These are phyloP conservation scores for Paxillus rubicundulus DNA, from an alignment of 768 basidiomycete species.

Conservation along the genomic window DNA sequence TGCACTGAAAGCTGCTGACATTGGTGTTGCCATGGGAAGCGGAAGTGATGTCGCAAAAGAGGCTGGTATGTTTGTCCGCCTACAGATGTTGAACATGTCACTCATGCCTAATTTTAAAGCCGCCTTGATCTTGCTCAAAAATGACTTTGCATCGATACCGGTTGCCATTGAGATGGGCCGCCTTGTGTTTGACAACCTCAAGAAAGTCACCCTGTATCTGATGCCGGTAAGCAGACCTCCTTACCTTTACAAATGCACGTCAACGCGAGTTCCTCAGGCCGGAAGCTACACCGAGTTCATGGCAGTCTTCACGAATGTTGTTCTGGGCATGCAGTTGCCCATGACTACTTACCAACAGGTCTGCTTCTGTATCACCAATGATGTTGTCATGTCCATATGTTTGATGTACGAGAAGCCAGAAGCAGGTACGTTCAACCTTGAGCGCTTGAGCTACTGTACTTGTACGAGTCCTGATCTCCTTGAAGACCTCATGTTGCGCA, in stretches of 20 bases:
- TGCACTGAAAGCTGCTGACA: conserved; percentile 50
- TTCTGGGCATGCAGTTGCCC: conserved; percentile 58
- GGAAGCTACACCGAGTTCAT: conserved; percentile 59
- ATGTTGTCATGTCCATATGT: conserved; percentile 49
- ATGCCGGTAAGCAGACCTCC: conserved; percentile 34
- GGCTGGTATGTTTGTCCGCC: conserved; percentile 37
- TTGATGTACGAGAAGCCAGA: conserved; percentile 54
- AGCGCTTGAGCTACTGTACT: background rate
- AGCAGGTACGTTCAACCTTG: conserved; percentile 29
- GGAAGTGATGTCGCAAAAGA: conserved; percentile 53
- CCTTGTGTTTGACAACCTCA: conserved; percentile 56
- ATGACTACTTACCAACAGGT: conserved; percentile 53
- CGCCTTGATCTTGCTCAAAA: conserved; percentile 50
- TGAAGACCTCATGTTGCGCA: conserved; percentile 44
- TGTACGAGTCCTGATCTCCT: background rate
- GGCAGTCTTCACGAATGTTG: conserved; percentile 54
- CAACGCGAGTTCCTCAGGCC: conserved; percentile 27
- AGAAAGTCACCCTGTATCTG: conserved; percentile 45
- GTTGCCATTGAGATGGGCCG: conserved; percentile 59
- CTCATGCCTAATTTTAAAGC: conserved; percentile 21
- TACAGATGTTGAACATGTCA: background rate
- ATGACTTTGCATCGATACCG: conserved; percentile 57
- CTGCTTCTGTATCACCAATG: conserved; percentile 52
- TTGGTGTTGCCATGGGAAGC: conserved; percentile 52
- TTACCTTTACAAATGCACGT: background rate